phyloP scores from a whole-genome alignment of 2,329 filamentous ascomycete species.

The Exophiala aquamarina region DNA sequence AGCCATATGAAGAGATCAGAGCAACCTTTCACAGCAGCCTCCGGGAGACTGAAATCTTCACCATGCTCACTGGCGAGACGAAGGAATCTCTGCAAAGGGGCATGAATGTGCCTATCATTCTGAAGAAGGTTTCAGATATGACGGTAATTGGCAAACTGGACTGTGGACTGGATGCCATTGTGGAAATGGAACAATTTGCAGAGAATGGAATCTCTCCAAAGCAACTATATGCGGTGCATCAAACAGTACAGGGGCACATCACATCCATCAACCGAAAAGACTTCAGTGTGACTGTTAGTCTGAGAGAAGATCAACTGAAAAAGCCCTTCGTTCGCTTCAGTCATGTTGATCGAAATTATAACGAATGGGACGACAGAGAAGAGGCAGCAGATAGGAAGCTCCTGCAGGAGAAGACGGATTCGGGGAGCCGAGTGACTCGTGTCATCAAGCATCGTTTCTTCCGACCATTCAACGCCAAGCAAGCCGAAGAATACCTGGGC shows the following conservation, averaged over 20 bases:
- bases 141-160: conserved; percentile 93
- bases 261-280: conserved; percentile 83
- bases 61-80: conserved; percentile 95
- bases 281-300: conserved; percentile 78
- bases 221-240: conserved; percentile 72
- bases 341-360: conserved; percentile 50
- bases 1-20: conserved; percentile 90
- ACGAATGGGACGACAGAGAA: conserved; percentile 83
- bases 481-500: conserved; percentile 91
- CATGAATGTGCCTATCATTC: conserved; percentile 86
- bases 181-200: conserved; percentile 79
- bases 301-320: conserved; percentile 78
- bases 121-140: conserved; percentile 80
- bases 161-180: conserved; percentile 87
- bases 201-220: conserved; percentile 67
- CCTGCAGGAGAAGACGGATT: conserved; percentile 80
- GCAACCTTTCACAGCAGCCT: conserved; percentile 69
- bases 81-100: conserved; percentile 76
- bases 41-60: conserved; percentile 78
- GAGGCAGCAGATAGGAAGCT: conserved; percentile 81
- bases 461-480: conserved; percentile 84
- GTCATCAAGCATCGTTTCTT: conserved; percentile 98
- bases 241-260: conserved; percentile 86
- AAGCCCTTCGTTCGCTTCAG: conserved; percentile 71
- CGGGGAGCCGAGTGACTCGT: conserved; percentile 80